Evolutionary conservation across 2,329 filamentous ascomycete genomes (phyloP), one percentile per base, ranked within the genome.

Genomic region (Neofusicoccum umdonicola): DNA sequence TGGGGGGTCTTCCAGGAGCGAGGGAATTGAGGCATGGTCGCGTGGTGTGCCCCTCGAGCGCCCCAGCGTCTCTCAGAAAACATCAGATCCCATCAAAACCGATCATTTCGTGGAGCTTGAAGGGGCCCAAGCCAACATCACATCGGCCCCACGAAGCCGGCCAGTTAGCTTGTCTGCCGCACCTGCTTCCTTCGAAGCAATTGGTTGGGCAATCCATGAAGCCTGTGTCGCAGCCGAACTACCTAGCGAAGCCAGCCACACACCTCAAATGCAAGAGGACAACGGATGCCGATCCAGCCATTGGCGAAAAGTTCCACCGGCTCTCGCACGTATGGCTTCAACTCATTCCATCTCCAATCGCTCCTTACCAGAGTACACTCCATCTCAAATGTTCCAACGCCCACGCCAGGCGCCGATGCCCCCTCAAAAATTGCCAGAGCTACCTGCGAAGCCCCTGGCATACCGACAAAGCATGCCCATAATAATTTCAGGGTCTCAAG

Each of bases 381-480:
- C 57, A 17, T 61, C 57, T 13, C 57, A 47, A 61, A 61, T 47
- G 54, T 58, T 58, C 5, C 54, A 58, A 44, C 54, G 39, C 4
- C 57, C 57, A 37, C 45, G 42, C 7, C 42, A 61, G 12, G 42
- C 42, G 15, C 57, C 57, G 4, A 15, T n/a, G 5, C 57, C 45
- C 9, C 57, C 57, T 9, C 31, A 47, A 17, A 61, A 61, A 22
- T 31, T 50, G 22, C 57, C 57, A 2, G 57, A 50, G 17, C 17
- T 61, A 12, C 57, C 57, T 19, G 42, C 57, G 4, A 61, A 61
- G 17, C 57, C 57, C 11, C 44, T 61, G 6, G 57, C 57, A 19
- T 61, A 61, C 15, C 42, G 45, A 15, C 57, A 61, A 12, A 61
- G 57, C 39, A 58, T 58, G 54, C 54, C 54, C 13, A 58, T 58